Evolutionary conservation across 2,329 filamentous ascomycete genomes (phyloP), one percentile per base, ranked within the genome.

Genomic region (Pyricularia grisea): DNA sequence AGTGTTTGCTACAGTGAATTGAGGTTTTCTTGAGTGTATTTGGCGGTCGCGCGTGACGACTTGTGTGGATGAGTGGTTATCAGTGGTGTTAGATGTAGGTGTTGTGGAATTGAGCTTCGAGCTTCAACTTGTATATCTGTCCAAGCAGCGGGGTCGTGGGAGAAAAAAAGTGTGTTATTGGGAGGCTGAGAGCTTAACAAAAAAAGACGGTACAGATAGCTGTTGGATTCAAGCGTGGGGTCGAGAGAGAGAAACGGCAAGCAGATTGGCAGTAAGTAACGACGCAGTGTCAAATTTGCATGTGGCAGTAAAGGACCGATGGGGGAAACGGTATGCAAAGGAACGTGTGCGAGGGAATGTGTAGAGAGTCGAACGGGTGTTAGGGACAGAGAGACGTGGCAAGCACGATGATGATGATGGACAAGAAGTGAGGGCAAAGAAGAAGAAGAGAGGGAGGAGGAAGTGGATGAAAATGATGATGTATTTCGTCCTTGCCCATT

Each of bases 391-490:
- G 27, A 60, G 42, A 60, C 66, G 50, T 61, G 64, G 36, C 61
- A 67, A 14, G 68, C 65, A 28, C 63, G 65, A 70, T 55, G 36
- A 65, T 31, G 28, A 55, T 65, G 68, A 60, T 65, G 65, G 50
- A 69, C 65, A 67, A 58, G 66, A 64, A 60, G 27, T 68, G 64
- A 42, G 50, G 31, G 27, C 25, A 28, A 69, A 36, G 50, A 30
- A 65, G 55, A 67, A 23, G 36, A 60, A 69, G 55, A 50, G 64
- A 66, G 50, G 36, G 68, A 69, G 63, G 20, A 67, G 63, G 65
- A 25, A 17, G 58, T 65, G 30, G 67, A 64, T 23, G 27, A 70
- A 69, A 68, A 63, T 67, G 69, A 70, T 70, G 69, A 71, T 68
- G 70, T 70, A 70, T 67, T 69, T 58, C 68, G 61, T 42, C 67